Evolutionary conservation across 352 stramenopile species (phyloP).

Genomic region (Globisporangium iwayamae): DNA sequence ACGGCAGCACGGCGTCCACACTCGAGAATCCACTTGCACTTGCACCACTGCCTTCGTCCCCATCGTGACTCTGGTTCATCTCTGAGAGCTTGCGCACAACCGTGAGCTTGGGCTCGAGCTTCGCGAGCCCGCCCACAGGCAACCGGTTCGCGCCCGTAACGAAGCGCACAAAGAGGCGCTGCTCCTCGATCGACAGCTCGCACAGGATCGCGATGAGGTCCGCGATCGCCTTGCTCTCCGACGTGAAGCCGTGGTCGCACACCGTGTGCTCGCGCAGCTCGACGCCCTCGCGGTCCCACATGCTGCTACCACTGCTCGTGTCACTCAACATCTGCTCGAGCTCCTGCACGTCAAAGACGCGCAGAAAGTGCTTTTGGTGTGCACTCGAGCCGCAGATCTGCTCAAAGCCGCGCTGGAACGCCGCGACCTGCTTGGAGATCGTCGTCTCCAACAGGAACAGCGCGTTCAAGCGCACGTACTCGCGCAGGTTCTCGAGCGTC

Average conservation of each 20-base stretch:
- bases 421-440: constrained; percentile 54
- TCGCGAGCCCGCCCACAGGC: constrained; percentile 75
- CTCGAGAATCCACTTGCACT: constrained; percentile 2
- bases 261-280: constrained; percentile 77
- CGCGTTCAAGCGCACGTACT: constrained; percentile 58
- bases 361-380: constrained; percentile 32
- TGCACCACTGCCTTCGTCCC: background rate
- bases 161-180: constrained; percentile 86
- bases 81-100: constrained; percentile 81
- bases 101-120: constrained; percentile 84
- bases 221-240: constrained; percentile 55
- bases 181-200: constrained; percentile 59
- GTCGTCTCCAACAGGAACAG: constrained; percentile 60
- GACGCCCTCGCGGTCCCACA: constrained; percentile 71
- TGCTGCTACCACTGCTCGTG: constrained; percentile 28
- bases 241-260: constrained; percentile 83
- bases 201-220: constrained; percentile 77
- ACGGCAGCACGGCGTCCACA: constrained; percentile 67
- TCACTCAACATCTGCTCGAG: constrained; percentile 68
- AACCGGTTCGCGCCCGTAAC: constrained; percentile 86
- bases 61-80: constrained; percentile 17
- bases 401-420: constrained; percentile 69
- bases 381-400: constrained; percentile 41
- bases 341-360: constrained; percentile 59
- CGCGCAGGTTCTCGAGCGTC: constrained; percentile 35